Evolutionary conservation across 2,329 filamentous ascomycete species (phyloP), one percentile per base, ranked within the genome.

Genomic region (Huntiella savannae): DNA sequence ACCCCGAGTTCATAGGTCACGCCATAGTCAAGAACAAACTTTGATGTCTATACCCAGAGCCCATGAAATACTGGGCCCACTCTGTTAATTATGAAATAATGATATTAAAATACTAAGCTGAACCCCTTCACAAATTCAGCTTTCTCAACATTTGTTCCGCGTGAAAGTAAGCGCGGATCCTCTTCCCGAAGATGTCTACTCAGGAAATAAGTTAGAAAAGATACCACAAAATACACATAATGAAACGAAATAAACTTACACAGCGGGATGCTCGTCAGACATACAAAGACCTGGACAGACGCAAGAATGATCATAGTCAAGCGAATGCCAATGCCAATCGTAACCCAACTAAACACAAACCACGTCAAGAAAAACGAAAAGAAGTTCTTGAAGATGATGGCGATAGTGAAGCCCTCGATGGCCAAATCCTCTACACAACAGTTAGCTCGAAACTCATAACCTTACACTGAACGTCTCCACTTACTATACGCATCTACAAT

Each of bases 341-440:
- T 68, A 19, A 94, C 68, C 87, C 88, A 95, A 48, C 86, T 69
- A 55, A 84, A 93, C 1, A 84, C 85, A 53, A 75, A 80, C 59
- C 79, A 92, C 0, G 87, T 93, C 47, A 95, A 65, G 5, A 77
- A 75, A 55, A 92, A 95, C 52, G 79, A 82, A 64, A 95, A 93
- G 51, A 95, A 72, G 61, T 95, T 94, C 63, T 95, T 95, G 69
- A 95, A 94, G 46, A 94, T 78, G 52, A 94, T 72, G 59, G 91
- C 73, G 61, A 84, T 83, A 0, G 86, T 94, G 59, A 94, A 93
- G 5, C 78, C 82, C 62, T 95, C 87, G 41, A 94, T 75, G 1
- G 83, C 76, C 48, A 93, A 75, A 51, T 88, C 79, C 5, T 78
- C 79, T 82, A 45, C 28, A 37, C 11, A 16, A 32, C 22, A 36